These are phyloP conservation scores for Saxophila tyrrhenica DNA, from an alignment of 495 filamentous ascomycete genomes.

Conservation along the genomic window DNA sequence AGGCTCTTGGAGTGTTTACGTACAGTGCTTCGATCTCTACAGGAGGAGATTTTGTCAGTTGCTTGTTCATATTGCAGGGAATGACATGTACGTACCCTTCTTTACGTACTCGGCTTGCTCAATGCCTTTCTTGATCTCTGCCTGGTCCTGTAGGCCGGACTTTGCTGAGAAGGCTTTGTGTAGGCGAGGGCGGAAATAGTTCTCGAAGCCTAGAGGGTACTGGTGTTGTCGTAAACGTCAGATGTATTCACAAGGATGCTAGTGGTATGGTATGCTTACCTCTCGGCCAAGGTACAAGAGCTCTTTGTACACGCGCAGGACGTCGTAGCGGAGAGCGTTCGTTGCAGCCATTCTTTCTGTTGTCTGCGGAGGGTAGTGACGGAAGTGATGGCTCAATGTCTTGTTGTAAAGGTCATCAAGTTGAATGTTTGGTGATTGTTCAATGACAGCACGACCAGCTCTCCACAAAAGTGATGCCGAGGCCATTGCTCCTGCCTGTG, in stretches of 20 bases:
- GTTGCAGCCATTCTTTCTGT: constrained; percentile 14
- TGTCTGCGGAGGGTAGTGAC: constrained; percentile 18
- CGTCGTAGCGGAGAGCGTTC: constrained; percentile 55
- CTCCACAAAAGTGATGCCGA: too few species aligned
- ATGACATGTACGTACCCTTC: constrained; percentile 50
- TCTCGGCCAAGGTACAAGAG: constrained; percentile 68
- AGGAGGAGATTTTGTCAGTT: constrained; percentile 2
- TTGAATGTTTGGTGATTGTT: too few species aligned
- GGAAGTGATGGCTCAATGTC: too few species aligned
- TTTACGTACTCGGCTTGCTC: constrained; percentile 75
- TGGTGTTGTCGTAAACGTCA: too few species aligned
- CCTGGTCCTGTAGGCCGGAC: constrained; percentile 55
- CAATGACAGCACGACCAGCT: too few species aligned
- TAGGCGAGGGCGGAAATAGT: constrained; percentile 67
- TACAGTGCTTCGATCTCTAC: constrained; percentile 88
- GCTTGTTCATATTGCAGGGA: too few species aligned
- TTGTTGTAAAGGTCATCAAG: too few species aligned
- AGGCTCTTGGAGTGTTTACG: constrained; percentile 31
- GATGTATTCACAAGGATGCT: too few species aligned
- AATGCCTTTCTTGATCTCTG: constrained; percentile 64
- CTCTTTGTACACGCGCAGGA: constrained; percentile 88
- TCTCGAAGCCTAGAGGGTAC: constrained; percentile 72
- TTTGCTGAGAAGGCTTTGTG: constrained; percentile 78
- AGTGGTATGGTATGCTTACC: not conserved
- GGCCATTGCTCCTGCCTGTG: too few species aligned